Percentiles rank a stretch among this genome's conserved stretches.
Conservation (phyloP, 164 flowering plant species). For the Protea cynaroides region DNA sequence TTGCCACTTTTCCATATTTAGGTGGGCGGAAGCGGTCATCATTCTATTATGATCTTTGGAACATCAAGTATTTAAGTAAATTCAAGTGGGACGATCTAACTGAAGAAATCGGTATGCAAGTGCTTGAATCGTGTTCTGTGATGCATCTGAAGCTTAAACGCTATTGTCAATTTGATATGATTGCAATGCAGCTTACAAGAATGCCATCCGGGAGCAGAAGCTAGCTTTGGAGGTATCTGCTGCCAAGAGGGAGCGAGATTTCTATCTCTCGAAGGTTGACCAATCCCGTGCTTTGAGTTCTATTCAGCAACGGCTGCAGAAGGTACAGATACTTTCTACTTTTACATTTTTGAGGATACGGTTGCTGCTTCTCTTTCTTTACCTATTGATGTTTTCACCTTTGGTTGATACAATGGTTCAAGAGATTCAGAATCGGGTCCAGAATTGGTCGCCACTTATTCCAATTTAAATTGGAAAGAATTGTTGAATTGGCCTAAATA, state of each 20-base stretch:
- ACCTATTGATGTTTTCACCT: no score
- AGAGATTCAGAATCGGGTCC: no score
- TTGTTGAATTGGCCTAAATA: no score
- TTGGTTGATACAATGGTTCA: no score
- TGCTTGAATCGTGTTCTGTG: not conserved
- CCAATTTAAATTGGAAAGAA: no score
- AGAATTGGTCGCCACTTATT: no score
- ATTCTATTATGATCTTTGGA: constrained; percentile 84
- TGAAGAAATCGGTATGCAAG: constrained; percentile 66
- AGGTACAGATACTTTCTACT: constrained; percentile 32
- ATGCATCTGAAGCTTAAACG: not conserved
- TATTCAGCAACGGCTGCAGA: constrained; percentile 57
- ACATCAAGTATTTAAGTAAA: constrained; percentile 86
- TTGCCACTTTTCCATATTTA: constrained; percentile 19
- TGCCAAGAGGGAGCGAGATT: constrained; percentile 78
- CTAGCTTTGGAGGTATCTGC: constrained; percentile 71
- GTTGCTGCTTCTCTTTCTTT: no score
- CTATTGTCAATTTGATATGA: not conserved
- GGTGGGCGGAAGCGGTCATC: constrained; percentile 90
- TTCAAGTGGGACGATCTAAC: constrained; percentile 97
- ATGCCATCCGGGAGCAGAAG: constrained; percentile 70
- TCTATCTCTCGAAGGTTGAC: constrained; percentile 69
- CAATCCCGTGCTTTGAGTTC: constrained; percentile 51
- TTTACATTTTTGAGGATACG: not conserved
- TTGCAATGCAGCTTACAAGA: constrained; percentile 59